Evolutionary conservation across 208 protist species (phyloP).

Genomic region (Balamuthia mandrillaris): DNA sequence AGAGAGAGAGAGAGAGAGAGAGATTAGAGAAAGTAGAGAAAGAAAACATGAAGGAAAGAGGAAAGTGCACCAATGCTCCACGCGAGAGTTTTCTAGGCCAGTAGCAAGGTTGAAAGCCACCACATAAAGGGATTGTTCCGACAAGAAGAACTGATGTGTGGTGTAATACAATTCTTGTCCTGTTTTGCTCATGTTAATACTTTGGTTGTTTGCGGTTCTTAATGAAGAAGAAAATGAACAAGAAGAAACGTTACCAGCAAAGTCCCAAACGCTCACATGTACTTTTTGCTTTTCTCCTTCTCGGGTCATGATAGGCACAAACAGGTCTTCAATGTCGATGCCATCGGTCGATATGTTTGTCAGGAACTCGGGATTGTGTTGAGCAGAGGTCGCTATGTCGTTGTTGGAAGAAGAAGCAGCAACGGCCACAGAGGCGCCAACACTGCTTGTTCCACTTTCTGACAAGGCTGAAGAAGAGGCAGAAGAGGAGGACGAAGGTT

Average conservation of each 20-base stretch:
- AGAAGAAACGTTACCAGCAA: not conserved
- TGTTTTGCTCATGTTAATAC: no score
- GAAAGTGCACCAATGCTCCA: conserved; percentile 51
- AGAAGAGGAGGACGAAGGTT: no score
- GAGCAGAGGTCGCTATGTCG: no score
- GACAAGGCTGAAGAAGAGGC: not conserved
- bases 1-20: no score
- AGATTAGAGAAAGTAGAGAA: no score
- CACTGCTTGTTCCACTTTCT: no score
- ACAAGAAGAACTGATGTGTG: conserved; percentile 62
- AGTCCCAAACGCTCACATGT: conserved; percentile 52
- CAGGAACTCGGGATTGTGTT: not conserved
- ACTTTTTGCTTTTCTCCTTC: conserved; percentile 3
- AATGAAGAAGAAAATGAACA: no score
- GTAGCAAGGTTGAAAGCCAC: conserved; percentile 46
- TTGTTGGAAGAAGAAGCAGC: no score
- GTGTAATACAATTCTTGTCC: conserved; percentile 49
- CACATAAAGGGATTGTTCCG: conserved; percentile 52
- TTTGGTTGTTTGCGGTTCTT: no score
- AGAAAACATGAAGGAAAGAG: no score
- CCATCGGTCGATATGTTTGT: conserved; percentile 18
- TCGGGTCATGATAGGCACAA: not conserved
- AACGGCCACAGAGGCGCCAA: no score
- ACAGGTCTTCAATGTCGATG: conserved; percentile 20
- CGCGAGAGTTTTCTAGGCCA: not conserved